phyloP scores from a whole-genome alignment of 2,329 filamentous ascomycete species.

The Colletotrichum sp. region DNA sequence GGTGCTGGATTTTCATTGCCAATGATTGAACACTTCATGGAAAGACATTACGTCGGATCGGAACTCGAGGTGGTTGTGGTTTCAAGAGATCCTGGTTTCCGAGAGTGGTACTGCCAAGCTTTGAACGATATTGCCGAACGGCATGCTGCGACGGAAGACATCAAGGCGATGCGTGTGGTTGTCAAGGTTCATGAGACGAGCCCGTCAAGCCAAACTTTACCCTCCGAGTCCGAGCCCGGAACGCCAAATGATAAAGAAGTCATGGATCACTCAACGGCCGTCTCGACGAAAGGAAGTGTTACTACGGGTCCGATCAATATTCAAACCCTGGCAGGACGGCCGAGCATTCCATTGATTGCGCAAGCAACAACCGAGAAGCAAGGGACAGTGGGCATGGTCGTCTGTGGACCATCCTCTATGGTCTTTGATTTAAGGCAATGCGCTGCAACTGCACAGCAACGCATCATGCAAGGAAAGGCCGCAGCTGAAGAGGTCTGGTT shows the following conservation, averaged over 20 bases:
- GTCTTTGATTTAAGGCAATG: conserved; percentile 23
- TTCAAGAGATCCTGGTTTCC: not conserved
- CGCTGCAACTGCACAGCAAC: conserved; percentile 24
- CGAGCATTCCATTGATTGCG: conserved; percentile 15
- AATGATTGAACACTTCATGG: conserved; percentile 46
- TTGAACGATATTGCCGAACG: not conserved
- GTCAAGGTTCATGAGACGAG: not conserved
- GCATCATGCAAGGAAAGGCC: not conserved
- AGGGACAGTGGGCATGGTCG: conserved; percentile 24
- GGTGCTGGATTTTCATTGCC: conserved; percentile 59
- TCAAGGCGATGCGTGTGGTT: not conserved
- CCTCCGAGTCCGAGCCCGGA: not conserved
- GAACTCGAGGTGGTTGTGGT: conserved; percentile 7
- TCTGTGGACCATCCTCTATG: conserved; percentile 29
- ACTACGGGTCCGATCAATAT: not conserved
- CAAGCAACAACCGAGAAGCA: not conserved
- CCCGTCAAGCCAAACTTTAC: not conserved
- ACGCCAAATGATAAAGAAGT: not conserved
- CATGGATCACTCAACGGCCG: not conserved
- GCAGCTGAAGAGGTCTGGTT: conserved; percentile 27
- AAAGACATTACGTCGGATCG: not conserved
- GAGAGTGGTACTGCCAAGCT: conserved; percentile 10
- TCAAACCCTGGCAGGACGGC: conserved; percentile 13
- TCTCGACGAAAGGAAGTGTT: not conserved
- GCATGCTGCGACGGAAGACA: not conserved